Percentiles rank a stretch among this genome's conserved stretches.
phyloP scores from a whole-genome alignment of 257 asterid genomes.

The Primulina eburnea region DNA sequence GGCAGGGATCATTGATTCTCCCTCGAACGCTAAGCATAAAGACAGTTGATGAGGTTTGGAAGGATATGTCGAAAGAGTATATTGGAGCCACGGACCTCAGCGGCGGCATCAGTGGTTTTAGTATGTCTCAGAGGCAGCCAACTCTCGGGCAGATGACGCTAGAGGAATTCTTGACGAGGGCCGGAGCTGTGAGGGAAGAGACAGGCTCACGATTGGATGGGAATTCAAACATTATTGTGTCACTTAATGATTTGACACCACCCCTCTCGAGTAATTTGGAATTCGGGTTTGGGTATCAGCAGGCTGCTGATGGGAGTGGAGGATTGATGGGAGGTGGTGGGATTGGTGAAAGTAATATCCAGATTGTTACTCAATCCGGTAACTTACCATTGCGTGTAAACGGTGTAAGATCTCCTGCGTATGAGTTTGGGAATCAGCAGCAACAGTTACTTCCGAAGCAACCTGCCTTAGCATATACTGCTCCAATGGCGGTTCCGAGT shows the following conservation, averaged over 20 bases:
- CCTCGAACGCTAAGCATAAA: slow-evolving; percentile 91
- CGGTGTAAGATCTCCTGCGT: slow-evolving; percentile 49
- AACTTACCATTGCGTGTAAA: slow-evolving; percentile 53
- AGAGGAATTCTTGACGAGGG: slow-evolving; percentile 79
- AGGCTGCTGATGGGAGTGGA: slow-evolving; percentile 33
- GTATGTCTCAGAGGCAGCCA: slow-evolving; percentile 59
- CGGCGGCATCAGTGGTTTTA: slow-evolving; percentile 33
- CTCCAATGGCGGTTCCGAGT: slow-evolving; percentile 46
- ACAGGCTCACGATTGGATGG: slow-evolving; percentile 45
- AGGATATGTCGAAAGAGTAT: slow-evolving; percentile 60
- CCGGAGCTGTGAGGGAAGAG: slow-evolving; percentile 88
- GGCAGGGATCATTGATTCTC: slow-evolving; percentile 85
- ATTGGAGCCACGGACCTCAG: slow-evolving; percentile 34
- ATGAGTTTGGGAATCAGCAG: slow-evolving; percentile 34
- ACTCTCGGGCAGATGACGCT: slow-evolving; percentile 86
- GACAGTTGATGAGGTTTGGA: slow-evolving; percentile 97
- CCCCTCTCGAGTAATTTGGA: slow-evolving; percentile 32
- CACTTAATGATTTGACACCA: slow-evolving; percentile 43
- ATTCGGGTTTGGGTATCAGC: slow-evolving; percentile 51
- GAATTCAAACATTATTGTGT: slow-evolving; percentile 35
- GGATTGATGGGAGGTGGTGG: slow-evolving; percentile 39
- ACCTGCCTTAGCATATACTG: slow-evolving; percentile 46
- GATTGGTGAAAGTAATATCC: slow-evolving; percentile 37
- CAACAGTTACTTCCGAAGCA: slow-evolving; percentile 65
- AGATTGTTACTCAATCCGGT: slow-evolving; percentile 38